Percentiles rank a stretch among this genome's conserved stretches.
Conservation (phyloP, 2,329 filamentous ascomycete genomes). For the Hypoxylon sp. region DNA sequence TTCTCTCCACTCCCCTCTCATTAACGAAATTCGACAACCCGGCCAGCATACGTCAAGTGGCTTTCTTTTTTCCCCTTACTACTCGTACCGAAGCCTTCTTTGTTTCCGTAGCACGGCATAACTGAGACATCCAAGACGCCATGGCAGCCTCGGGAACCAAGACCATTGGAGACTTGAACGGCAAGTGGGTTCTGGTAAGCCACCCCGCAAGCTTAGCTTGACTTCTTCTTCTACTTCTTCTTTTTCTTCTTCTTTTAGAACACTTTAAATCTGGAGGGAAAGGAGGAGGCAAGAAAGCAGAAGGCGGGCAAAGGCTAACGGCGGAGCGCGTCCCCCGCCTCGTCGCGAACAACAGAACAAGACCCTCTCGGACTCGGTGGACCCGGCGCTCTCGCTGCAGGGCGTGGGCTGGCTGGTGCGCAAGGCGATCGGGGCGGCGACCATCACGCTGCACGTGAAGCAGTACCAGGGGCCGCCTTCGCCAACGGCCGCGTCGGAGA, state of each 20-base stretch:
- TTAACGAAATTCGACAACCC: not conserved
- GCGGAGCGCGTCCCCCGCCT: not conserved
- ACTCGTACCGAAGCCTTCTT: not conserved
- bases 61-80: not conserved
- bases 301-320: not conserved
- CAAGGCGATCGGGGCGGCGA: conserved; percentile 74
- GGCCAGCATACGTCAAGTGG: not conserved
- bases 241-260: not conserved
- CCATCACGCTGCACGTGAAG: conserved; percentile 70
- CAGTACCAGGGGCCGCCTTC: conserved; percentile 58
- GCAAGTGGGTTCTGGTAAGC: conserved; percentile 74
- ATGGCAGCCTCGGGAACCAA: conserved; percentile 78
- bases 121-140: conserved; percentile 24
- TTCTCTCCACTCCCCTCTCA: not conserved
- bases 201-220: not conserved
- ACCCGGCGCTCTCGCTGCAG: conserved; percentile 75
- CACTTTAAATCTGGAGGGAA: not conserved
- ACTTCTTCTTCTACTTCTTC: not conserved
- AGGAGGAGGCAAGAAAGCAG: not conserved
- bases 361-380: conserved; percentile 71
- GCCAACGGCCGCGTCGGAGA: conserved; percentile 47
- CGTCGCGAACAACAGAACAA: conserved; percentile 75
- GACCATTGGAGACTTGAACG: conserved; percentile 72
- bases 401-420: conserved; percentile 75
- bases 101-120: not conserved